A percentile compares a stretch with the other conserved stretches of the same genome.
Evolutionary conservation across 495 filamentous ascomycete genomes (phyloP).

Genomic region (Cladorrhinum samala): DNA sequence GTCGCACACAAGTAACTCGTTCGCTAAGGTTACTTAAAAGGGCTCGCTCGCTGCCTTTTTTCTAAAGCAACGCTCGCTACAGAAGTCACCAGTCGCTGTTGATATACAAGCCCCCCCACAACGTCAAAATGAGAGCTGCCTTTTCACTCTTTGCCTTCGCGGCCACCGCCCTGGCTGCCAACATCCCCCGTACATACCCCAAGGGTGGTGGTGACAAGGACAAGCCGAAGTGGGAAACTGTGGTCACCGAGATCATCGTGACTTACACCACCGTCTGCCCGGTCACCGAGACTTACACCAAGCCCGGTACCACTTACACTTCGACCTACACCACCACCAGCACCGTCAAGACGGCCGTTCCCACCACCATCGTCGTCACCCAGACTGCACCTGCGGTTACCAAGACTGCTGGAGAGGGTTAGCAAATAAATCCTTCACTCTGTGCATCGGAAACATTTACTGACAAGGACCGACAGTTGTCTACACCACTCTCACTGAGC

Average conservation of each 20-base stretch:
- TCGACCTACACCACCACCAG: constrained; percentile 44
- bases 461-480: constrained; percentile 17
- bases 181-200: constrained; percentile 7
- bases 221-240: constrained; percentile 21
- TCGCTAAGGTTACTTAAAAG: constrained; percentile 43
- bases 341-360: constrained; percentile 25
- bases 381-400: constrained; percentile 20
- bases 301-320: constrained; percentile 31
- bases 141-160: constrained; percentile 36
- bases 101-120: constrained; percentile 1
- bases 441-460: neutral
- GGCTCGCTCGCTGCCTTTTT: constrained; percentile 6
- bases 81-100: constrained; percentile 12
- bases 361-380: constrained; percentile 22
- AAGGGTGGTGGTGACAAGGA: constrained; percentile 12
- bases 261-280: constrained; percentile 41
- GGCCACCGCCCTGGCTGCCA: constrained; percentile 32
- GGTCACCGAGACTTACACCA: constrained; percentile 35
- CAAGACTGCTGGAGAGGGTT: constrained; percentile 16
- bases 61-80: constrained; percentile 20
- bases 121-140: constrained; percentile 37
- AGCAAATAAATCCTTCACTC: neutral
- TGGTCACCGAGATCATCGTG: constrained; percentile 33
- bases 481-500: constrained; percentile 36
- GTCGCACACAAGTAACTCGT: constrained; percentile 37